Evolutionary conservation across 1,139 yeast genomes (phyloP).

Genomic region (Saccharomyces hybrid): DNA sequence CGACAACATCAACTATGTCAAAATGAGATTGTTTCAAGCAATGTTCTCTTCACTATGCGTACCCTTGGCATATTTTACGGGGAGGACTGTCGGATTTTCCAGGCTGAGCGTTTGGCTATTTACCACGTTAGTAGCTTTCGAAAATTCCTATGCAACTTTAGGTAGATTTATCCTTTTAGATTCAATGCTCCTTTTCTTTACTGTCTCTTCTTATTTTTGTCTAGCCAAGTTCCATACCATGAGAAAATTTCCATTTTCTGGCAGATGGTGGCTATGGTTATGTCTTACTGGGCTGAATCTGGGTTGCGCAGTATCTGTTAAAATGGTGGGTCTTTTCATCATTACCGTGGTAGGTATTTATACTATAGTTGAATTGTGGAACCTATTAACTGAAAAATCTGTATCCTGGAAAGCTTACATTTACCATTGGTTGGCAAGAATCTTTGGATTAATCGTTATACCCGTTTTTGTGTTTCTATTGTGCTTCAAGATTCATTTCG

Average conservation of each 20-base stretch:
- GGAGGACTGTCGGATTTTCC: conserved; percentile 75
- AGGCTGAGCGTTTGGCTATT: conserved; percentile 82
- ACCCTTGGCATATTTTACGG: conserved; percentile 89
- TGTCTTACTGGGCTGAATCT: conserved; percentile 61
- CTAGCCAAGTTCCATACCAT: conserved; percentile 73
- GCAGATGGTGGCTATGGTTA: conserved; percentile 95
- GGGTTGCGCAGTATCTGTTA: conserved; percentile 73
- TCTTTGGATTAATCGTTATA: conserved; percentile 51
- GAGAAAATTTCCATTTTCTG: conserved; percentile 55
- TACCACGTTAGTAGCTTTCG: conserved; percentile 78
- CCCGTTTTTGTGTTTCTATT: conserved; percentile 58
- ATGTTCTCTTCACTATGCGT: conserved; percentile 82
- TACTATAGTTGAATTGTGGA: conserved; percentile 68
- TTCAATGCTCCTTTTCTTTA: conserved; percentile 91
- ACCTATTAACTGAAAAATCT: conserved; percentile 50
- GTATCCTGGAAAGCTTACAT: conserved; percentile 44
- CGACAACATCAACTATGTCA: conserved; percentile 74
- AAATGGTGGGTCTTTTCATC: conserved; percentile 77
- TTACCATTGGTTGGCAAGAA: conserved; percentile 61
- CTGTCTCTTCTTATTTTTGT: conserved; percentile 73
- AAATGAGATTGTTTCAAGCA: conserved; percentile 93
- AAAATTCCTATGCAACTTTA: conserved; percentile 77
- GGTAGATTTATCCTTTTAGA: conserved; percentile 90
- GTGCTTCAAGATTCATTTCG: conserved; percentile 70
- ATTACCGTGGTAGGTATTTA: conserved; percentile 70